phyloP scores from a whole-genome alignment of 2,329 filamentous ascomycete species.

The Ophiostoma australiae region DNA sequence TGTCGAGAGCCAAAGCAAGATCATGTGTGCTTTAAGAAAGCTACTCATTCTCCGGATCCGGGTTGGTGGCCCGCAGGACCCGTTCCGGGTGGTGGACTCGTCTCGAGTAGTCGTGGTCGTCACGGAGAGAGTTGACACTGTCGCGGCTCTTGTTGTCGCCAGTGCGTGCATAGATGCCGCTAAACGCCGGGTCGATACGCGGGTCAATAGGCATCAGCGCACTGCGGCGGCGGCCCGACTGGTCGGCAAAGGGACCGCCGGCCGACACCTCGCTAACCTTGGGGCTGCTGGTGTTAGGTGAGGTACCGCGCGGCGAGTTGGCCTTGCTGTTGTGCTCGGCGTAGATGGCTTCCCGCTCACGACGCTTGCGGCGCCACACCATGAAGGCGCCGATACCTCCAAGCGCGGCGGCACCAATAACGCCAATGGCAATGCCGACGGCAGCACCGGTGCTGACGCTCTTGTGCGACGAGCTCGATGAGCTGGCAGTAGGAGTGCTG shows the following conservation, averaged over 20 bases:
- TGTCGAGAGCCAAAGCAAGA: not conserved
- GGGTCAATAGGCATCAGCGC: slow-evolving; percentile 57
- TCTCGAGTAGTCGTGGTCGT: slow-evolving; percentile 62
- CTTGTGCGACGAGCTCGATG: slow-evolving; percentile 25
- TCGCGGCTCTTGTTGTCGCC: slow-evolving; percentile 54
- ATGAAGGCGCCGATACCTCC: slow-evolving; percentile 40
- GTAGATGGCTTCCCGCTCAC: slow-evolving; percentile 41
- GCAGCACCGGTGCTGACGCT: slow-evolving; percentile 45
- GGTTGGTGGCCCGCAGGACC: slow-evolving; percentile 59
- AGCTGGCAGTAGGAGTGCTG: slow-evolving; percentile 6
- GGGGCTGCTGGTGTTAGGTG: slow-evolving; percentile 45
- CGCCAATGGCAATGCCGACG: slow-evolving; percentile 50
- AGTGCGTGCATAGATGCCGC: slow-evolving; percentile 50
- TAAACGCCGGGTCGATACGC: slow-evolving; percentile 57
- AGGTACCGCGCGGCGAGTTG: slow-evolving; percentile 47
- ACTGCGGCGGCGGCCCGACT: slow-evolving; percentile 43
- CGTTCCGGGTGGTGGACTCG: slow-evolving; percentile 49
- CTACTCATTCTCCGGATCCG: slow-evolving; percentile 43
- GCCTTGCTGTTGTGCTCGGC: slow-evolving; percentile 32
- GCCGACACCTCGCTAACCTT: slow-evolving; percentile 38
- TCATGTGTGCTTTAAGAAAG: not conserved
- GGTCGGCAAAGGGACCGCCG: slow-evolving; percentile 29
- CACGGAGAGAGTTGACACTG: slow-evolving; percentile 58
- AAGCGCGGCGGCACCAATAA: slow-evolving; percentile 34
- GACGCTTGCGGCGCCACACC: slow-evolving; percentile 37